phyloP scores from a whole-genome alignment of 1,139 yeast species.

The Yamadazyma atmosphaerica region DNA sequence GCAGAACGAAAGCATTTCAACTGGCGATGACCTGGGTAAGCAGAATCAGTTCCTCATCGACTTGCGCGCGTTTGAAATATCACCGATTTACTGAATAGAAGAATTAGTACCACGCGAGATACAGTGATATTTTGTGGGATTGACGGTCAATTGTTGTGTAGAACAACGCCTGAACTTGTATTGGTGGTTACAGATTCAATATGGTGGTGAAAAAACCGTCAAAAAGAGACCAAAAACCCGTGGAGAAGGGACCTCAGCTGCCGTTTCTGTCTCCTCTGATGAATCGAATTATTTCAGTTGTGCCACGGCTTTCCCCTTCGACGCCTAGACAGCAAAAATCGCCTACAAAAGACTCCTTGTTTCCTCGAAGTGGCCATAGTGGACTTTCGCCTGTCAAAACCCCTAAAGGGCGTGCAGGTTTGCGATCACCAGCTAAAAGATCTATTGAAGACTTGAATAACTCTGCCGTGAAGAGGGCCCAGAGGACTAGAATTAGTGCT shows the following conservation, averaged over 20 bases:
- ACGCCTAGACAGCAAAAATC: conserved; percentile 11
- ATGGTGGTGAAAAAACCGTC: neutral
- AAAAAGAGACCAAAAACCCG: neutral
- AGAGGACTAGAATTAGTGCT: conserved; percentile 28
- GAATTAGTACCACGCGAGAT: no score
- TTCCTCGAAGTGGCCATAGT: conserved; percentile 8
- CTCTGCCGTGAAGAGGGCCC: conserved; percentile 54
- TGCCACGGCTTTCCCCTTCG: conserved; percentile 1
- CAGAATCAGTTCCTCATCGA: neutral
- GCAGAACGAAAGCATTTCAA: conserved; percentile 88
- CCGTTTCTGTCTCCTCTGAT: conserved; percentile 2
- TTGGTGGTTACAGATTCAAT: no score
- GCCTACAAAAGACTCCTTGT: conserved; percentile 26
- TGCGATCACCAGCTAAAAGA: conserved; percentile 46
- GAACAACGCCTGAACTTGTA: no score
- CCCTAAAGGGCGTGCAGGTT: conserved; percentile 49
- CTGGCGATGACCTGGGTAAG: no score
- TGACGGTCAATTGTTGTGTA: no score
- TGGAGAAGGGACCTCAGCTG: no score
- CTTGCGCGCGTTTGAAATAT: neutral
- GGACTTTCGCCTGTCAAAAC: conserved; percentile 31
- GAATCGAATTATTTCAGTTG: conserved; percentile 1
- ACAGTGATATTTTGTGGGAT: no score
- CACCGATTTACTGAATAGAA: no score
- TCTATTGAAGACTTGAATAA: conserved; percentile 40